Percentiles rank a stretch among this genome's conserved stretches.
These are phyloP conservation scores for Paramyrothecium roridum DNA, from an alignment of 2,329 filamentous ascomycete species.

Conservation along the genomic window DNA sequence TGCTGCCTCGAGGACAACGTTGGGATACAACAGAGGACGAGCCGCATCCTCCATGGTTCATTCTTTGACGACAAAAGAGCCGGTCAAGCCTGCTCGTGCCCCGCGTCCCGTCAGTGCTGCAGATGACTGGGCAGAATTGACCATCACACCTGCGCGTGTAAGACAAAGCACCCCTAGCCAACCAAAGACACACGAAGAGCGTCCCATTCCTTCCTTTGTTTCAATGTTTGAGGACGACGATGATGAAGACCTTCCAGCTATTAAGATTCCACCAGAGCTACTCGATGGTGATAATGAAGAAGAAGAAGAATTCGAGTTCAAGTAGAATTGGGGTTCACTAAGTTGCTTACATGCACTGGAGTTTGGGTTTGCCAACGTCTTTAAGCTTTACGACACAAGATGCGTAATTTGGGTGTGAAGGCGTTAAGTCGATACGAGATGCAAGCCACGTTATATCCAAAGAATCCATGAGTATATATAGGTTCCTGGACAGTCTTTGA, in stretches of 20 bases:
- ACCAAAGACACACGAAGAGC: conserved; percentile 10
- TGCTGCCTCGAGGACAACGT: conserved; percentile 72
- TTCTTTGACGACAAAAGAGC: conserved; percentile 12
- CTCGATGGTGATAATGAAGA: conserved; percentile 39
- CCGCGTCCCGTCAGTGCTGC: conserved; percentile 11
- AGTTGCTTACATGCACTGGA: too few species aligned
- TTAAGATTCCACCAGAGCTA: conserved; percentile 15
- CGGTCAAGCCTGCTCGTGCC: conserved; percentile 8
- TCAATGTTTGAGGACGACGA: conserved; percentile 57
- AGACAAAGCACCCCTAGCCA: conserved; percentile 17
- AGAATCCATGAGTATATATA: neutral
- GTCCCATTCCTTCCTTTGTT: conserved; percentile 48
- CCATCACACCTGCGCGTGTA: conserved; percentile 44
- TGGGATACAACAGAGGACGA: conserved; percentile 82
- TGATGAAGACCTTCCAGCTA: conserved; percentile 26
- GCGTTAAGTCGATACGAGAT: conserved; percentile 12
- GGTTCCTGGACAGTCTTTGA: neutral
- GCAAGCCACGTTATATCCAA: neutral
- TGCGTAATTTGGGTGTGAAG: conserved; percentile 11
- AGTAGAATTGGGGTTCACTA: conserved; percentile 22
- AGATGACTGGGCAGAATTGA: conserved; percentile 25
- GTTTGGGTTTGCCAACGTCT: conserved; percentile 8
- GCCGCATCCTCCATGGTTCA: conserved; percentile 46
- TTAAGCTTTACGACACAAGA: conserved; percentile 11
- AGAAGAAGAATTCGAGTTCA: conserved; percentile 55